phyloP scores from a whole-genome alignment of 164 flowering plant genomes.

The Nymphaea thermarum region DNA sequence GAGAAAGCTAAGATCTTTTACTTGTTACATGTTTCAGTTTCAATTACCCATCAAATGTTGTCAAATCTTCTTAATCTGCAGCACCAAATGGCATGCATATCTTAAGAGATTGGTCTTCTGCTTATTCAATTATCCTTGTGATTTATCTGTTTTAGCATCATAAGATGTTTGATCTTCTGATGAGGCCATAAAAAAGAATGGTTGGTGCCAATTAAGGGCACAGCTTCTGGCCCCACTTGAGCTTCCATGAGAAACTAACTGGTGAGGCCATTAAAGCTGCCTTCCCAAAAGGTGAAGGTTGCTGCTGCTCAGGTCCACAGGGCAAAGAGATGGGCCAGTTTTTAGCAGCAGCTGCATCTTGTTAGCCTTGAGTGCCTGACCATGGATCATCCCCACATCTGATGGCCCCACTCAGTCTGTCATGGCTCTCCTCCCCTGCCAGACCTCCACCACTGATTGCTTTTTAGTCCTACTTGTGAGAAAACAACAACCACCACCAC shows the following conservation, averaged over 20 bases:
- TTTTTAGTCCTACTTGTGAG: not conserved
- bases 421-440: not conserved
- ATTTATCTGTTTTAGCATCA: too few species aligned
- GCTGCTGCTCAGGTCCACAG: not conserved
- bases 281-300: not conserved
- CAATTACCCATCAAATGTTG: too few species aligned
- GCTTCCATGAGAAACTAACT: conserved; percentile 7
- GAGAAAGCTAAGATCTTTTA: too few species aligned
- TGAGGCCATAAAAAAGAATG: too few species aligned
- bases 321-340: not conserved
- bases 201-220: too few species aligned
- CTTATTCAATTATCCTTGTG: too few species aligned
- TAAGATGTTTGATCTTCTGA: too few species aligned
- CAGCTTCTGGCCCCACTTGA: not conserved
- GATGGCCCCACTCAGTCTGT: not conserved
- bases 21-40: too few species aligned
- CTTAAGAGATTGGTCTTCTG: too few species aligned
- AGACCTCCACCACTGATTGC: not conserved
- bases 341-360: not conserved
- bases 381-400: not conserved
- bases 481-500: too few species aligned
- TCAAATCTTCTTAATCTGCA: too few species aligned
- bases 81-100: too few species aligned
- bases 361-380: not conserved
- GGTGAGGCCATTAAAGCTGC: not conserved